Evolutionary conservation across 2,329 filamentous ascomycete species (phyloP).

Genomic region (Colletotrichum tanaceti): DNA sequence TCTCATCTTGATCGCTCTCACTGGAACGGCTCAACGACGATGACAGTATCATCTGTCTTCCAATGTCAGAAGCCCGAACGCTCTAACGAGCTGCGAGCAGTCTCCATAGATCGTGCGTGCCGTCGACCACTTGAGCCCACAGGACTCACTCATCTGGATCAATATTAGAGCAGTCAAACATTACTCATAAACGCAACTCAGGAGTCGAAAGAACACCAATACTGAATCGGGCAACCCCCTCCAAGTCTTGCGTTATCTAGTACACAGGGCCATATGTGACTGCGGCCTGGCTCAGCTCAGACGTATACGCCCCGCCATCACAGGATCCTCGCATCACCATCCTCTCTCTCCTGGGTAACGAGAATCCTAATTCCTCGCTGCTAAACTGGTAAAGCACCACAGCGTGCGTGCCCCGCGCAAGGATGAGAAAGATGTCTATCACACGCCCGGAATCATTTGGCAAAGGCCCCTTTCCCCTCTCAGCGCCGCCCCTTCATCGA

Average conservation of each 20-base stretch:
- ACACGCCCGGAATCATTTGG: constrained; percentile 19
- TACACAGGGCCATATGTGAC: constrained; percentile 24
- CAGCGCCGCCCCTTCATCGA: constrained; percentile 27
- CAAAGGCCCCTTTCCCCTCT: constrained; percentile 7
- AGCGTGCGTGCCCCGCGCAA: constrained; percentile 16
- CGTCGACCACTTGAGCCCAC: background rate
- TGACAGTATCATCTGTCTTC: too few relatives aligned
- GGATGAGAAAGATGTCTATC: constrained; percentile 32
- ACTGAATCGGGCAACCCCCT: constrained; percentile 22
- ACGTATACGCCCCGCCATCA: constrained; percentile 23
- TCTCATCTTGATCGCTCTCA: too few relatives aligned
- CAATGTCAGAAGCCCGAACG: background rate
- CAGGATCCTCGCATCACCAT: background rate
- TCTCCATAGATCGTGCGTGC: background rate
- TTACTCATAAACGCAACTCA: background rate
- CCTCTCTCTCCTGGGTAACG: background rate
- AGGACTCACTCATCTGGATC: background rate
- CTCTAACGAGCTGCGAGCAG: too few relatives aligned
- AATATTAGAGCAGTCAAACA: background rate
- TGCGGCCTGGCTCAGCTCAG: constrained; percentile 8
- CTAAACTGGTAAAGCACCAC: background rate
- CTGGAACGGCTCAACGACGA: too few relatives aligned
- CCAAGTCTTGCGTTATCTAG: constrained; percentile 36
- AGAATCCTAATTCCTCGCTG: background rate
- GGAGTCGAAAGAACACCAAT: background rate